phyloP scores from a whole-genome alignment of 176 grass and related monocot genomes.

The Tillandsia fasciculata region DNA sequence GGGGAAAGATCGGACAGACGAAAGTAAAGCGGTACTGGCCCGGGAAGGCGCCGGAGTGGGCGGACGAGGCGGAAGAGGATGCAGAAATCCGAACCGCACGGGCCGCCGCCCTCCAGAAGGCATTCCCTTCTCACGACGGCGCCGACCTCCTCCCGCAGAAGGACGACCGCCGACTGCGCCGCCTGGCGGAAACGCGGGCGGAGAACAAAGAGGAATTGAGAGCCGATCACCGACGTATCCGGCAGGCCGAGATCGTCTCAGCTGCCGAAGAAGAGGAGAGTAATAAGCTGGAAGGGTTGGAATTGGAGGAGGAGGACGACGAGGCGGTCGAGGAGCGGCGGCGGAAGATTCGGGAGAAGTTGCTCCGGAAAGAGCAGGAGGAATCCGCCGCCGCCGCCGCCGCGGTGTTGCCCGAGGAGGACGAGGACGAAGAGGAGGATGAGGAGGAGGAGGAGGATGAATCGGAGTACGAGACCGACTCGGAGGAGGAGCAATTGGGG shows the following conservation, averaged over 20 bases:
- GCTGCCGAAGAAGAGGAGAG: conserved; percentile 51
- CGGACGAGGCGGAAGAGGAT: conserved; percentile 38
- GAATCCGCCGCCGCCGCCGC: conserved; percentile 44
- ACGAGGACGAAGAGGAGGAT: conserved; percentile 59
- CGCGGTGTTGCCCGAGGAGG: conserved; percentile 52
- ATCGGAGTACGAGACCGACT: conserved; percentile 91
- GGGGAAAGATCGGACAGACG: conserved; percentile 86
- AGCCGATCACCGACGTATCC: conserved; percentile 66
- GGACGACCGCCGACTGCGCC: conserved; percentile 61
- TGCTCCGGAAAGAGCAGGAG: conserved; percentile 60
- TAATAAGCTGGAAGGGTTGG: conserved; percentile 41
- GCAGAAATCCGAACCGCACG: conserved; percentile 26
- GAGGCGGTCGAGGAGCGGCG: conserved; percentile 76
- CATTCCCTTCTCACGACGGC: conserved; percentile 52
- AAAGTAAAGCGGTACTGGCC: conserved; percentile 95
- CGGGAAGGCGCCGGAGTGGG: conserved; percentile 75
- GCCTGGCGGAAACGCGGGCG: conserved; percentile 41
- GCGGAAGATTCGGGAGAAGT: conserved; percentile 58
- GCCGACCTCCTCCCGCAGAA: conserved; percentile 27
- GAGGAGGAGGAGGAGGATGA: conserved; percentile 69
- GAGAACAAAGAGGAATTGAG: conserved; percentile 88
- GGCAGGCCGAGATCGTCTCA: conserved; percentile 80
- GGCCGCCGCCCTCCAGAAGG: conserved; percentile 50
- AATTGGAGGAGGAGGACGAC: conserved; percentile 76
- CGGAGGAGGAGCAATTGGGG: conserved; percentile 76